These are phyloP conservation scores for Trichoderma atrobrunneum DNA, from an alignment of 2,329 filamentous ascomycete species.

Conservation along the genomic window DNA sequence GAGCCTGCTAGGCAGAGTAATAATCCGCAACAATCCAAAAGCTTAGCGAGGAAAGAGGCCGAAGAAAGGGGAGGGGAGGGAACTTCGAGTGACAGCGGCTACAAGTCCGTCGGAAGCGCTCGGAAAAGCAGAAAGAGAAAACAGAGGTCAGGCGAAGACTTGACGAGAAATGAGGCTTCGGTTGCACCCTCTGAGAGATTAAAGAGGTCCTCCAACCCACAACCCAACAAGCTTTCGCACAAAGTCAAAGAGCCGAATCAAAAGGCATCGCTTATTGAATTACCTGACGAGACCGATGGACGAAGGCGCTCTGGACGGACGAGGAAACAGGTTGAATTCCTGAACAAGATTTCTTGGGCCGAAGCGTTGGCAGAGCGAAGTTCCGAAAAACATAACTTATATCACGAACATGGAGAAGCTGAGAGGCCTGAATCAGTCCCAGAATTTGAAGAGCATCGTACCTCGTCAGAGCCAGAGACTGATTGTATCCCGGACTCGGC, in stretches of 20 bases:
- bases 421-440: background rate
- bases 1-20: background rate
- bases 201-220: background rate
- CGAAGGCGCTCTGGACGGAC: constrained; percentile 29
- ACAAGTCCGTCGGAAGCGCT: background rate
- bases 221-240: background rate
- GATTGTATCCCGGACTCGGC: constrained; percentile 11
- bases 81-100: constrained; percentile 7
- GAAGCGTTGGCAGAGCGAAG: constrained; percentile 24
- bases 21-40: background rate
- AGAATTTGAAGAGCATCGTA: background rate
- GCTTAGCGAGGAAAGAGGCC: background rate
- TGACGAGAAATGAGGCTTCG: background rate
- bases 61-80: background rate
- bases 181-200: background rate
- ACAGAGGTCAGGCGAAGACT: background rate
- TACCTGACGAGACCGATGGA: constrained; percentile 6
- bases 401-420: constrained; percentile 20
- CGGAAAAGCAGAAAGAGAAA: constrained; percentile 8
- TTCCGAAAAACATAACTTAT: constrained; percentile 17
- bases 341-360: constrained; percentile 32
- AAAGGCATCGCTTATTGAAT: constrained; percentile 6
- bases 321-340: constrained; percentile 31
- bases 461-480: background rate
- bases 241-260: background rate